Conservation (phyloP, 805 yeast species). For the Scheffersomyces ergatensis region DNA sequence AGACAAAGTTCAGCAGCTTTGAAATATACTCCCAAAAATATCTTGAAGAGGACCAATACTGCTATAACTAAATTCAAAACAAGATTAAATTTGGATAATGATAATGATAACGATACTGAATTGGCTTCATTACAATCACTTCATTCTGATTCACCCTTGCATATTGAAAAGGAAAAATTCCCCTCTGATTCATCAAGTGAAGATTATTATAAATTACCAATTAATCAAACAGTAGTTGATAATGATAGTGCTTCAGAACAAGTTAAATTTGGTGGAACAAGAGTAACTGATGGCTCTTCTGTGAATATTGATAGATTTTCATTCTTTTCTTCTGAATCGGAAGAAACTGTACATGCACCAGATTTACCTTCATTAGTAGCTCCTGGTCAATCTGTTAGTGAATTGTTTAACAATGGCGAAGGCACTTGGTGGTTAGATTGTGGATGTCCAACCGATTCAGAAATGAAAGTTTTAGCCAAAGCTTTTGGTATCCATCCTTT, state of each 20-base stretch:
- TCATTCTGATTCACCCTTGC: neutral
- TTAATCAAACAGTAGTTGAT: neutral
- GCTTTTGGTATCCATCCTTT: constrained; percentile 97
- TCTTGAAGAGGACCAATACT: constrained; percentile 15
- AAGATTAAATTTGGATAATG: neutral
- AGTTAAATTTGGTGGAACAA: constrained; percentile 40
- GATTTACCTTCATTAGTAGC: constrained; percentile 75
- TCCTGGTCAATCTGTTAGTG: constrained; percentile 63
- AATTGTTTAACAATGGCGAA: constrained; percentile 67
- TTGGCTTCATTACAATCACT: constrained; percentile 1
- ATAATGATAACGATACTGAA: neutral
- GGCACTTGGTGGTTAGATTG: constrained; percentile 98
- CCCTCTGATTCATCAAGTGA: constrained; percentile 21
- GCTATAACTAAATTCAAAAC: constrained; percentile 6
- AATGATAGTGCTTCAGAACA: constrained; percentile 22
- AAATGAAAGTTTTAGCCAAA: constrained; percentile 87
- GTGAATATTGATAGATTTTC: constrained; percentile 61
- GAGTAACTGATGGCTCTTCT: constrained; percentile 21
- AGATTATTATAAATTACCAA: constrained; percentile 13
- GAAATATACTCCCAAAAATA: constrained; percentile 57
- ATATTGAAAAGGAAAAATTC: constrained; percentile 5
- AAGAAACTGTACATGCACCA: constrained; percentile 86
- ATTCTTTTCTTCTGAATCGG: constrained; percentile 76
- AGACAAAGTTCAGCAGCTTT: constrained; percentile 43
- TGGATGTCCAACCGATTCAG: constrained; percentile 88